A percentile compares a stretch with the other conserved stretches of the same genome.
Evolutionary conservation across 2,329 filamentous ascomycete genomes (phyloP).

Genomic region (Gaeumannomyces tritici): DNA sequence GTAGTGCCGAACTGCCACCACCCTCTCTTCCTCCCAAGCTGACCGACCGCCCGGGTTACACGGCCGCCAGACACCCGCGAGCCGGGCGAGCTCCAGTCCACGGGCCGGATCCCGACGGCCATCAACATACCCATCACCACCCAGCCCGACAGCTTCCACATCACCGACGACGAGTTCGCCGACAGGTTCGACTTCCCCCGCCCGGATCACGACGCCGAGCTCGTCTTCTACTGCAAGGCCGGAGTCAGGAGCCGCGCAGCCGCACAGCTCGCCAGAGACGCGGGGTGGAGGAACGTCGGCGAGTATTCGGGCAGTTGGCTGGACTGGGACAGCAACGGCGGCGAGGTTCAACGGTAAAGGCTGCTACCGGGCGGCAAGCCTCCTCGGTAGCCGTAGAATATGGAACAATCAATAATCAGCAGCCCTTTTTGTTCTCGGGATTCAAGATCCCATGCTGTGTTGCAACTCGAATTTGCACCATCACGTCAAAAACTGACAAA

Average conservation of each 20-base stretch:
- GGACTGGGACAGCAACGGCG: constrained; percentile 73
- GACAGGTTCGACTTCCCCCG: constrained; percentile 72
- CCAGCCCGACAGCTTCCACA: constrained; percentile 69
- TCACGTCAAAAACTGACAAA: background rate
- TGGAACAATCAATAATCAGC: background rate
- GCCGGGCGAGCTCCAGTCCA: constrained; percentile 51
- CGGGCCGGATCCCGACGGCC: constrained; percentile 68
- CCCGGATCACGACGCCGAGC: constrained; percentile 40
- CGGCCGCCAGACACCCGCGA: constrained; percentile 56
- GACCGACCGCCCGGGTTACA: background rate
- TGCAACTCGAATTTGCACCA: background rate
- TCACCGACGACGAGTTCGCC: constrained; percentile 69
- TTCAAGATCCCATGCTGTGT: background rate
- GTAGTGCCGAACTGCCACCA: no score
- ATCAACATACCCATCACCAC: constrained; percentile 75
- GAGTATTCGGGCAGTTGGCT: constrained; percentile 71
- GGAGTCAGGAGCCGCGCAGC: constrained; percentile 75
- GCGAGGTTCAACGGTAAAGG: constrained; percentile 36
- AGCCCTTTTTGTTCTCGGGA: background rate
- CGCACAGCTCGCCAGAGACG: constrained; percentile 64
- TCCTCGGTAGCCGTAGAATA: background rate
- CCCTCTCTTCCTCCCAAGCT: background rate
- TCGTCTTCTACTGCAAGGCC: constrained; percentile 90
- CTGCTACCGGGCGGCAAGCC: no score
- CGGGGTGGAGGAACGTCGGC: constrained; percentile 62